Evolutionary conservation across 1,284 basidiomycete genomes (phyloP), one percentile per base, ranked within the genome.

Genomic region (Leccinum subatratum): DNA sequence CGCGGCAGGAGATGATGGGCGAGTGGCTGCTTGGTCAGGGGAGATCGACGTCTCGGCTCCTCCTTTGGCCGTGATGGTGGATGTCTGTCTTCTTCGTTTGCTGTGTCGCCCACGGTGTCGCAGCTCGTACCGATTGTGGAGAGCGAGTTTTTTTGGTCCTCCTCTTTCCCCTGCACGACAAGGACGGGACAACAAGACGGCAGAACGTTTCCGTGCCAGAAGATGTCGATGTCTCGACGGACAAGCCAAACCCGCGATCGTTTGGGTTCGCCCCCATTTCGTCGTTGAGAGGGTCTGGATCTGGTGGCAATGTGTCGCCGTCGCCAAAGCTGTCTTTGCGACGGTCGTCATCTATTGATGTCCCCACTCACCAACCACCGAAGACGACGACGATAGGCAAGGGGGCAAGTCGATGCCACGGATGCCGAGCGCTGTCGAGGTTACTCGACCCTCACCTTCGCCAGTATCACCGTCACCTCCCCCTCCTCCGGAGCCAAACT

Each of bases 21-120:
- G 88, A n/a, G 86, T 92, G 14, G 81, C 89, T 18, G 89, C 86
- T 12, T 92, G 90, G 90, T 71, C 92, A 66, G 89, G 87, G 48
- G 82, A 79, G 28, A 84, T 91, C 62, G 85, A 86, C 64, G 79
- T 83, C 12, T 84, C 85, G 3, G 84, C 83, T 22, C 70, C 72
- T 4, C 77, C 77, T 6, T 51, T 22, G 48, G 48, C 48, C 14
- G 20, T 48, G n/a, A 63, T 62, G 20, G 30, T 62, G 60, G 74
- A 78, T 7, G 71, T 74, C 57, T 22, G 12, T 22, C 48, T 20
- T 48, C 64, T 6, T 63, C 75, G 8, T 66, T 67, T 67, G 61
- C 69, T 22, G 48, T 51, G 61, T 70, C 72, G 34, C 70, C 75
- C n/a, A 65, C 68, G 3, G 63, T 71, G 28, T 72, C 75, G 32